A percentile compares a stretch with the other conserved stretches of the same genome.
These are phyloP conservation scores for Syzygium malaccense DNA, from an alignment of 441 rosid species.

Conservation along the genomic window DNA sequence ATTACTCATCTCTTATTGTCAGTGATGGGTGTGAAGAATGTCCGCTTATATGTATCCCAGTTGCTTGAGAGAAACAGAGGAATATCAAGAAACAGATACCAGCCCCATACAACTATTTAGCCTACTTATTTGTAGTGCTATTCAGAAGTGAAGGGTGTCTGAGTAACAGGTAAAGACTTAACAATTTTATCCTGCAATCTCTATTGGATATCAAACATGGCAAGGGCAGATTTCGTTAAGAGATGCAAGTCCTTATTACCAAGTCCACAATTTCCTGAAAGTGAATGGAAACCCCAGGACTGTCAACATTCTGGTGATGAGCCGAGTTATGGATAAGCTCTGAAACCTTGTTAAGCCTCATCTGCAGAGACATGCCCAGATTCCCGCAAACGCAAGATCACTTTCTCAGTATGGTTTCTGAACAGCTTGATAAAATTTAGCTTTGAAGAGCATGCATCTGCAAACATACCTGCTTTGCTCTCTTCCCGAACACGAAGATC, in stretches of 20 bases:
- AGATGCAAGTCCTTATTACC: constrained; percentile 27
- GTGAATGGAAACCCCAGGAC: constrained; percentile 94
- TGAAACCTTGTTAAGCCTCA: constrained; percentile 96
- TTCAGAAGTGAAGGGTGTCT: no score
- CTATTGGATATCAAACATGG: not conserved
- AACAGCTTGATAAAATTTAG: not conserved
- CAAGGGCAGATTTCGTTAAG: not conserved
- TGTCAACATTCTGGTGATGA: constrained; percentile 85
- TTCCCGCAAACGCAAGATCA: not conserved
- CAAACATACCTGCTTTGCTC: constrained; percentile 82
- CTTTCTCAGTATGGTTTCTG: not conserved
- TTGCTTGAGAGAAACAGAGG: not conserved
- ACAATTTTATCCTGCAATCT: not conserved
- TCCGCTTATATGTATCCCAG: not conserved
- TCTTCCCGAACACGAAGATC: constrained; percentile 93
- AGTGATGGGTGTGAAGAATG: not conserved
- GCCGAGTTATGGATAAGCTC: constrained; percentile 97
- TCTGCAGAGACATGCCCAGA: constrained; percentile 31
- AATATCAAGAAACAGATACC: no score
- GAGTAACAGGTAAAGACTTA: not conserved
- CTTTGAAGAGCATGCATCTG: not conserved
- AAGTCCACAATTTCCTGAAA: constrained; percentile 89
- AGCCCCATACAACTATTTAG: no score
- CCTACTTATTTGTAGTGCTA: no score
- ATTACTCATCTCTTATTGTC: not conserved